Percentiles rank a stretch among this genome's conserved stretches.
Conservation (phyloP, 768 basidiomycete species). For the Kwoniella mangroviensis region DNA sequence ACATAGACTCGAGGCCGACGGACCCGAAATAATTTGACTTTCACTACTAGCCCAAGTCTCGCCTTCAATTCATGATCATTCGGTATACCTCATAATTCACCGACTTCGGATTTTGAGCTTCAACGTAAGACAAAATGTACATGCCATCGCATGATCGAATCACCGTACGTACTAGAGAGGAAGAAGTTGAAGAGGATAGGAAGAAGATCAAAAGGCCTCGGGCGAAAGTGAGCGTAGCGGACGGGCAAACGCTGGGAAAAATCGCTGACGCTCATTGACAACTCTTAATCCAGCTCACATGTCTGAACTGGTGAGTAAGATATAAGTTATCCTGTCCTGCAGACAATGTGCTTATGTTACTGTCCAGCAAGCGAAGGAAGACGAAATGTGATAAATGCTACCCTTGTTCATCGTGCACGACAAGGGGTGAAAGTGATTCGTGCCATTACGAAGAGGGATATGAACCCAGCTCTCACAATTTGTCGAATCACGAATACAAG, state of each 20-base stretch:
- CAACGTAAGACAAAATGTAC: background rate
- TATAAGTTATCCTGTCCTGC: background rate
- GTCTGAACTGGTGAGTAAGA: conserved; percentile 10
- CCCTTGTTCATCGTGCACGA: conserved; percentile 12
- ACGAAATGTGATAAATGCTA: conserved; percentile 19
- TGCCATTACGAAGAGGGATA: conserved; percentile 15
- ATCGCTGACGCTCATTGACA: too few species aligned
- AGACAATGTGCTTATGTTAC: background rate
- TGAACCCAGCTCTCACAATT: background rate
- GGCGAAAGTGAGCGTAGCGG: conserved; percentile 8
- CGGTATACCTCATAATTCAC: too few species aligned
- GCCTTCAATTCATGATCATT: too few species aligned
- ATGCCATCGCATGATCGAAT: background rate
- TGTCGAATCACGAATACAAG: background rate
- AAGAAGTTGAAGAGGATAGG: background rate
- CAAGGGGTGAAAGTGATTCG: conserved; percentile 8
- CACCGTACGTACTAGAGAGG: background rate
- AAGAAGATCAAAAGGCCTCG: conserved; percentile 19
- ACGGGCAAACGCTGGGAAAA: background rate
- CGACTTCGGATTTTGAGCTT: too few species aligned
- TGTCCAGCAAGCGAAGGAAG: conserved; percentile 8
- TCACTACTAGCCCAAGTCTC: too few species aligned
- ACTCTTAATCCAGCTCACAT: conserved; percentile 12
- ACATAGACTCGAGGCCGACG: too few species aligned
- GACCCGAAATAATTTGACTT: too few species aligned